Evolutionary conservation across 2,329 filamentous ascomycete species (phyloP), one percentile per base, ranked within the genome.

Genomic region (Calonectria pteridis): DNA sequence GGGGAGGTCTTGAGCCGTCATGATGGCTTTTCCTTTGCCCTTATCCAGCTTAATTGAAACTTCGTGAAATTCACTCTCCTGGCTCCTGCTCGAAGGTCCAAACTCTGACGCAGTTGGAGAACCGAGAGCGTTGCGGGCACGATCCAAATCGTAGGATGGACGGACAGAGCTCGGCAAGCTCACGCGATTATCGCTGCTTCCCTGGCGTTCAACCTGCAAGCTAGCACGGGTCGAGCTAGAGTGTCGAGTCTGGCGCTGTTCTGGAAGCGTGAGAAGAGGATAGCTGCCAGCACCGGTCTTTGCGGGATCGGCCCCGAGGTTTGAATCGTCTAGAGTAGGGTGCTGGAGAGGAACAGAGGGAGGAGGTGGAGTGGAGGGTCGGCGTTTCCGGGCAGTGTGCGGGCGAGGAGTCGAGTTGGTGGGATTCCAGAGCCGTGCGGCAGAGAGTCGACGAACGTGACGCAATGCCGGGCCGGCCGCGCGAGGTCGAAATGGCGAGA

Each of bases 351-450:
- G 89, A 11, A 91, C 82, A 7, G 88, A 78, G 14, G 90, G 89
- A 46, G 87, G 88, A 7, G 88, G 88, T 20, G 90, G 90, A 20
- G 88, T 88, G 18, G 89, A 91, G 20, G 86, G 86, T 31, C 88
- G 88, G 70, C 89, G 87, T 73, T 81, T 84, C 69, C 86, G 80
- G 59, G 72, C 71, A 29, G 76, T 79, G 69, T 84, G 76, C 68
- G 82, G 77, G 72, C 89, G 86, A 55, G 89, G 89, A 3, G 90
- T 91, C 31, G 89, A 91, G 80, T 91, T 91, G 72, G 89, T 89
- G 29, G 90, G 90, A 78, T 91, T 91, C 90, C 90, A 91, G 76
- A 91, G 88, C 43, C 89, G 88, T 58, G 87, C 87, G 28, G 88
- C 85, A 6, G 86, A 85, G 35, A 86, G 84, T 35, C 84, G 86